These are phyloP conservation scores for Beauveria sp. DNA, from an alignment of 2,329 filamentous ascomycete genomes.

Conservation along the genomic window DNA sequence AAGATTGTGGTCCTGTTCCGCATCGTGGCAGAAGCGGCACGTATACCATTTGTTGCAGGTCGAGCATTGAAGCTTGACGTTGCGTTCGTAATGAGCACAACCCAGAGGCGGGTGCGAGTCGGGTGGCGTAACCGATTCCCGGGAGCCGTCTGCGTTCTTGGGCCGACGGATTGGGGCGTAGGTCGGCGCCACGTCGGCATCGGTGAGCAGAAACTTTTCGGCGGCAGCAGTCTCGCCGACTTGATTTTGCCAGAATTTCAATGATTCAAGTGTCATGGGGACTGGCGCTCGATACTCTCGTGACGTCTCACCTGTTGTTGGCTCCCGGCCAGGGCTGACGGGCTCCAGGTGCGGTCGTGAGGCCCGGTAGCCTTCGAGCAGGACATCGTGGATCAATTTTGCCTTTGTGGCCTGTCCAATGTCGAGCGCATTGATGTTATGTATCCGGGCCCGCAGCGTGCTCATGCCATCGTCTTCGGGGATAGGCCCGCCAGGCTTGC, in stretches of 20 bases:
- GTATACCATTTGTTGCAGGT: slow-evolving; percentile 89
- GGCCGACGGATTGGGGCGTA: slow-evolving; percentile 49
- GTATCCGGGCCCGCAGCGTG: slow-evolving; percentile 57
- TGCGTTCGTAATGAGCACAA: slow-evolving; percentile 88
- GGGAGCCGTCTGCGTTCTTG: slow-evolving; percentile 37
- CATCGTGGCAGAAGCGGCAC: slow-evolving; percentile 90
- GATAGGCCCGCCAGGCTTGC: slow-evolving; percentile 31
- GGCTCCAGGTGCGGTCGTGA: slow-evolving; percentile 18
- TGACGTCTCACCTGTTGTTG: slow-evolving; percentile 11
- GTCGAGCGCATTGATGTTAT: slow-evolving; percentile 56
- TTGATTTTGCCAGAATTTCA: slow-evolving; percentile 52
- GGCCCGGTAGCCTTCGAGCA: slow-evolving; percentile 60
- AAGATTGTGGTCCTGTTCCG: slow-evolving; percentile 68
- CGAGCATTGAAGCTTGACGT: slow-evolving; percentile 91
- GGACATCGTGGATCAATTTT: slow-evolving; percentile 59
- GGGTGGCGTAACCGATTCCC: slow-evolving; percentile 20
- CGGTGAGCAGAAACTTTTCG: slow-evolving; percentile 43
- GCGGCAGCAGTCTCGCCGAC: slow-evolving; percentile 29
- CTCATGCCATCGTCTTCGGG: slow-evolving; percentile 78
- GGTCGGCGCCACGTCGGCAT: slow-evolving; percentile 59
- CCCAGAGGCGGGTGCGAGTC: slow-evolving; percentile 51
- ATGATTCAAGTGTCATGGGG: slow-evolving; percentile 41
- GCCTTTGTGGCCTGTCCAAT: slow-evolving; percentile 59
- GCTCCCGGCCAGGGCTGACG: slow-evolving; percentile 31
- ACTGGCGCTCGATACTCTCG: slow-evolving; percentile 17